Conservation (phyloP, 352 stramenopile species). For the Globisporangium orthogonon region DNA sequence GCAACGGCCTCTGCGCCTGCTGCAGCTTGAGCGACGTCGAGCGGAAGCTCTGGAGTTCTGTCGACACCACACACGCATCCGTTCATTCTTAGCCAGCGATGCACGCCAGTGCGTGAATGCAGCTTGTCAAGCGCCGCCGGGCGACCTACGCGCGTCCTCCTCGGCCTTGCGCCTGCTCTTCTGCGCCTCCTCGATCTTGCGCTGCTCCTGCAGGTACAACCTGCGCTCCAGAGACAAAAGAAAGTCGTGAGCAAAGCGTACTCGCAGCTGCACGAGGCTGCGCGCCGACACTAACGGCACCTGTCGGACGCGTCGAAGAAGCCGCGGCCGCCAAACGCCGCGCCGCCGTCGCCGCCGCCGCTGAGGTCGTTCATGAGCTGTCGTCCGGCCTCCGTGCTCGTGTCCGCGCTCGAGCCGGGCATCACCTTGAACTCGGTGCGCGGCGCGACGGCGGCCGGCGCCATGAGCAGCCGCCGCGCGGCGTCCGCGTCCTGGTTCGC, state of each 20-base stretch:
- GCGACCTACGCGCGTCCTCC: conserved; percentile 27
- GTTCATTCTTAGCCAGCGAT: not conserved
- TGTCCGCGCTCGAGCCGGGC: conserved; percentile 42
- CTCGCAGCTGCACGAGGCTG: no score
- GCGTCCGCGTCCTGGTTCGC: conserved; percentile 52
- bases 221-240: not conserved
- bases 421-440: conserved; percentile 72
- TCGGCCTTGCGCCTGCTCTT: conserved; percentile 24
- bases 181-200: conserved; percentile 31
- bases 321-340: conserved; percentile 31
- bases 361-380: conserved; percentile 48
- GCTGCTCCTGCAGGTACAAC: conserved; percentile 68
- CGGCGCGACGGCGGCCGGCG: conserved; percentile 13
- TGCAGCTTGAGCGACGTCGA: conserved; percentile 55
- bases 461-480: conserved; percentile 21
- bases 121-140: not conserved
- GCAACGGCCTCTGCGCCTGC: conserved; percentile 26
- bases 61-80: not conserved
- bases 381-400: conserved; percentile 57
- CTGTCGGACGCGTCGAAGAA: conserved; percentile 73
- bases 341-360: conserved; percentile 22
- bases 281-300: conserved; percentile 1
- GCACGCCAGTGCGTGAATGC: not conserved
- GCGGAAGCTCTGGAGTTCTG: conserved; percentile 59
- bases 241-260: not conserved